phyloP scores from a whole-genome alignment of 2,329 filamentous ascomycete species.

The Aureobasidium sp. region DNA sequence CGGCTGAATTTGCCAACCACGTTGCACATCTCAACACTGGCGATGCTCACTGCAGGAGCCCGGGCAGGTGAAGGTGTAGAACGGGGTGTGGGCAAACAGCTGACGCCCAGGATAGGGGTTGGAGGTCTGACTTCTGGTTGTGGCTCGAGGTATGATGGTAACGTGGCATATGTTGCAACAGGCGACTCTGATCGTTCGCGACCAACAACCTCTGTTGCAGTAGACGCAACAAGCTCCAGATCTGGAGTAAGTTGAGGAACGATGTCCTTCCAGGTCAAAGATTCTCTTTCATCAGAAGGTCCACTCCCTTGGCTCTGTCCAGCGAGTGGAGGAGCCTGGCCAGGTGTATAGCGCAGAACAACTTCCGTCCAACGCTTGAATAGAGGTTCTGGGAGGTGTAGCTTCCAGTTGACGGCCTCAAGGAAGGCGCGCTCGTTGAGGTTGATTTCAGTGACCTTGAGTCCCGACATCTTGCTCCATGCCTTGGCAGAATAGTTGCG shows the following conservation, averaged over 20 bases:
- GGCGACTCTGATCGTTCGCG: slow-evolving; percentile 29
- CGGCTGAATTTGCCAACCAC: slow-evolving; percentile 41
- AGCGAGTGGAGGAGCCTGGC: slow-evolving; percentile 24
- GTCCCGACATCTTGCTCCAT: slow-evolving; percentile 98
- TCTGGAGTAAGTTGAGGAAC: slow-evolving; percentile 50
- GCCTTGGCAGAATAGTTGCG: slow-evolving; percentile 94
- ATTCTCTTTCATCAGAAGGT: slow-evolving; percentile 8
- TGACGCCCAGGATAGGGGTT: slow-evolving; percentile 47
- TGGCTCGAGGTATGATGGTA: slow-evolving; percentile 43
- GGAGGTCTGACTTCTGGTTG: slow-evolving; percentile 40
- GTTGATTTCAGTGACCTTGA: slow-evolving; percentile 89
- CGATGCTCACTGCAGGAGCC: slow-evolving; percentile 54
- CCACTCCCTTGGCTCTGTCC: slow-evolving; percentile 13
- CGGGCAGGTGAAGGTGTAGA: slow-evolving; percentile 47
- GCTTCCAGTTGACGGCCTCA: slow-evolving; percentile 80
- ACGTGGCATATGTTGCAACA: slow-evolving; percentile 32
- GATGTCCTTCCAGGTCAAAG: slow-evolving; percentile 35
- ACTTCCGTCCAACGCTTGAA: slow-evolving; percentile 94
- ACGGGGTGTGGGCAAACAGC: slow-evolving; percentile 51
- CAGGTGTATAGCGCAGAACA: slow-evolving; percentile 73
- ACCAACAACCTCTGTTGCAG: not conserved
- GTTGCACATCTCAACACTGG: slow-evolving; percentile 39
- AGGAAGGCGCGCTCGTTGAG: slow-evolving; percentile 93
- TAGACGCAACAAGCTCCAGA: slow-evolving; percentile 33
- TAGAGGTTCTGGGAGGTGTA: slow-evolving; percentile 81